Evolutionary conservation across 768 basidiomycete species (phyloP).

Genomic region (Cubamyces lactineus): DNA sequence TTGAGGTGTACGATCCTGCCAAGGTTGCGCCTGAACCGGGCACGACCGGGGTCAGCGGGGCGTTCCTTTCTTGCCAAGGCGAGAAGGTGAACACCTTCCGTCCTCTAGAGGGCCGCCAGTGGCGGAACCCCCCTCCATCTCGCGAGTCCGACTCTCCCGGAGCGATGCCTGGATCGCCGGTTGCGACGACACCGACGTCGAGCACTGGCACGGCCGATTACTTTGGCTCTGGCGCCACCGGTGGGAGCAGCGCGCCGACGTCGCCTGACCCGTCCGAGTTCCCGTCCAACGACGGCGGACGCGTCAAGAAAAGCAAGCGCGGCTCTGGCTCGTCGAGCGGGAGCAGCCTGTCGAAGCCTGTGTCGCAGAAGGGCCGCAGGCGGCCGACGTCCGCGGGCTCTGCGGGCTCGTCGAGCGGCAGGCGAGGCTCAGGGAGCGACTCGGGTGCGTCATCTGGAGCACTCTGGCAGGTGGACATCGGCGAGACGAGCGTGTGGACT

Average conservation of each 20-base stretch:
- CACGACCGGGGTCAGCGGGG: constrained; percentile 75
- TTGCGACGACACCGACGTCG: constrained; percentile 58
- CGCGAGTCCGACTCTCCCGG: constrained; percentile 42
- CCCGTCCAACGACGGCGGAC: constrained; percentile 80
- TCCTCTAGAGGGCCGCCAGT: constrained; percentile 79
- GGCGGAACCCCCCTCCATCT: constrained; percentile 47
- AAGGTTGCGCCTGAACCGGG: constrained; percentile 75
- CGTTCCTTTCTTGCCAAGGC: constrained; percentile 89
- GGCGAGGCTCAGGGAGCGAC: constrained; percentile 70
- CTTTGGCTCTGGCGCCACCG: constrained; percentile 53
- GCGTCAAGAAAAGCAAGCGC: constrained; percentile 79
- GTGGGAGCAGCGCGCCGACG: constrained; percentile 63
- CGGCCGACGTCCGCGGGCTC: constrained; percentile 73
- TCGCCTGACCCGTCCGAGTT: constrained; percentile 71
- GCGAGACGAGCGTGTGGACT: constrained; percentile 94
- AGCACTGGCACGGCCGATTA: constrained; percentile 55
- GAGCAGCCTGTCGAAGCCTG: constrained; percentile 54
- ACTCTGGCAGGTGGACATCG: constrained; percentile 88
- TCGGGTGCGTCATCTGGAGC: constrained; percentile 74
- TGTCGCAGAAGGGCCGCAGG: constrained; percentile 61
- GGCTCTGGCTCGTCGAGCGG: constrained; percentile 77
- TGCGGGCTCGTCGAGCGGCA: constrained; percentile 46
- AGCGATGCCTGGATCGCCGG: constrained; percentile 68
- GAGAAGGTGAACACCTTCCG: constrained; percentile 93
- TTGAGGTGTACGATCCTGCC: constrained; percentile 81